phyloP scores from a whole-genome alignment of 371 early-diverging fungal genomes.

The Mucor indicus region DNA sequence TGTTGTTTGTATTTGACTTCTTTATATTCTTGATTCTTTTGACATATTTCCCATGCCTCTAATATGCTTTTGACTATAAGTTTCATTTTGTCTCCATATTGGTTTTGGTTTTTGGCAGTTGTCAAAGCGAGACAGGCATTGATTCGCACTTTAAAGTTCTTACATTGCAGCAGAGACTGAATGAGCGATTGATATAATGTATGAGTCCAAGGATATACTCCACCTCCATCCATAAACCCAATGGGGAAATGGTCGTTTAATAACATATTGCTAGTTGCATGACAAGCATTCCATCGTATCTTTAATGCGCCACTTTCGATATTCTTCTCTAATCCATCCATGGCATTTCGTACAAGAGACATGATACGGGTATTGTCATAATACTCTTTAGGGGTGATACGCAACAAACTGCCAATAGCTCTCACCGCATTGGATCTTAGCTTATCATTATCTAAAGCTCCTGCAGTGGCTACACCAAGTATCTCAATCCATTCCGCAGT shows the following conservation, averaged over 20 bases:
- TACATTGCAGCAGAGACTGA: constrained; percentile 53
- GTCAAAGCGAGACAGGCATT: constrained; percentile 71
- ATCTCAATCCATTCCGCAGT: constrained; percentile 45
- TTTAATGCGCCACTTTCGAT: constrained; percentile 67
- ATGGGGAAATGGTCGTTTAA: constrained; percentile 61
- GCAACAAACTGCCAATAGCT: constrained; percentile 67
- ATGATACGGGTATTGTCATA: constrained; percentile 47
- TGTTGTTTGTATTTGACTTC: constrained; percentile 64
- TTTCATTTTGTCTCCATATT: constrained; percentile 48
- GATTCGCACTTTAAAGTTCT: constrained; percentile 82
- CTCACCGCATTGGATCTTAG: constrained; percentile 72
- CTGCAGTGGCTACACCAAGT: constrained; percentile 46
- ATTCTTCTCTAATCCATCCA: constrained; percentile 60
- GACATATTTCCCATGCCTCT: constrained; percentile 38
- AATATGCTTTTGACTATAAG: constrained; percentile 47
- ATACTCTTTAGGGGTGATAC: constrained; percentile 52
- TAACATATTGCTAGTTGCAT: constrained; percentile 69
- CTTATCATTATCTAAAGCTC: constrained; percentile 73
- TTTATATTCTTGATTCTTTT: constrained; percentile 41
- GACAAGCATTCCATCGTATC: constrained; percentile 84
- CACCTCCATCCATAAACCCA: constrained; percentile 29
- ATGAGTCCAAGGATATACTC: constrained; percentile 50
- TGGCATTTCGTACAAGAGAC: constrained; percentile 49
- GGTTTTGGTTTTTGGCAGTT: constrained; percentile 34
- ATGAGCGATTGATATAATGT: constrained; percentile 54